Conservation (phyloP, 257 asterid species). For the Capsicum rhomboideum region DNA sequence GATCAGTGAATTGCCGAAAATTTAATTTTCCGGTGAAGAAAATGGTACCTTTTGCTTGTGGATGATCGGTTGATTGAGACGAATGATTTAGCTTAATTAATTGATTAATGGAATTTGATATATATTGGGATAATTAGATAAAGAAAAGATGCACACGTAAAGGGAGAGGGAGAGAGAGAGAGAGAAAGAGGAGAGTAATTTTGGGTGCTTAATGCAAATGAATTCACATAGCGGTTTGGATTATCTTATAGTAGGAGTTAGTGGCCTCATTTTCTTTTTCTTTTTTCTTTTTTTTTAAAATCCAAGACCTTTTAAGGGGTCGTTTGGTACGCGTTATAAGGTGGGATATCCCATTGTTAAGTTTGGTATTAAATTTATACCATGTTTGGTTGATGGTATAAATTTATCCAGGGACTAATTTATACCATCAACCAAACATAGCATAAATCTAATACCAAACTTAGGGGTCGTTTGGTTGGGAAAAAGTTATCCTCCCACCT, state of each 20-base stretch:
- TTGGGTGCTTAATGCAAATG: background rate
- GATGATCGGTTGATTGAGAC: conserved; percentile 1
- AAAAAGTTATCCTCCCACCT: too few relatives aligned
- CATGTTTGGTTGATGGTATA: too few relatives aligned
- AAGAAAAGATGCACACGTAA: background rate
- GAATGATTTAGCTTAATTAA: background rate
- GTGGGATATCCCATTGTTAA: too few relatives aligned
- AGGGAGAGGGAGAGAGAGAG: background rate
- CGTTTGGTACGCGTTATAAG: too few relatives aligned
- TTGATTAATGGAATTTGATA: background rate
- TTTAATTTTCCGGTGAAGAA: background rate
- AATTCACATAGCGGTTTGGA: background rate
- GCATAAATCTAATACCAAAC: too few relatives aligned
- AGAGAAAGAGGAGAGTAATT: background rate
- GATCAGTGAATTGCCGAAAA: background rate
- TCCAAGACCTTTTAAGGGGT: too few relatives aligned
- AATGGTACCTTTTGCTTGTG: background rate
- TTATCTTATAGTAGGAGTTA: background rate
- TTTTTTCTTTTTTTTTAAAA: background rate
- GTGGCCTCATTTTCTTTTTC: background rate
- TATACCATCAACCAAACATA: too few relatives aligned
- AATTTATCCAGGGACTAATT: too few relatives aligned
- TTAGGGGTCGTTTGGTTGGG: too few relatives aligned
- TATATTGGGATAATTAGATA: background rate
- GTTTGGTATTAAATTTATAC: too few relatives aligned